Base-by-base conservation (phyloP, 179 eudicot genomes). In the Beta macrorhiza region DNA sequence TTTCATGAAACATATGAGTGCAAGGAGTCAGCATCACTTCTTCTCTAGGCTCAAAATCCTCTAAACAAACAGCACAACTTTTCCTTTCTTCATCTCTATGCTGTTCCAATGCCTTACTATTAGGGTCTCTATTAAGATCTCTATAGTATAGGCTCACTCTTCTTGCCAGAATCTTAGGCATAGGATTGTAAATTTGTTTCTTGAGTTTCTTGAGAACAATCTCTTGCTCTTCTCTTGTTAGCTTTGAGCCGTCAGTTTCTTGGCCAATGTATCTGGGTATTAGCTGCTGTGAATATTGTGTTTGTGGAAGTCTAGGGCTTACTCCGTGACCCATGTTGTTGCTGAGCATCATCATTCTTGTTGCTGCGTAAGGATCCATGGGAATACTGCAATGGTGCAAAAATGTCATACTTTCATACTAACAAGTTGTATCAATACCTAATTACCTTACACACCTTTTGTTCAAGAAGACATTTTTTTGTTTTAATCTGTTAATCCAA, bases 1-100 rank as follows among this genome's bases (percentile, higher is more conserved):
- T 94, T 74, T 94, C 97, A 72, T 94, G 98, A 72, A 91, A 94
- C 93, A 94, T 91, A 77, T 94, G 98, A 49, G 74, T 81, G 82
- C 98, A 94, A 0, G 96, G 94, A 5, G 98, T 93, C 19, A 85
- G 58, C 85, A 86, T 86, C 42, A 93, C 90, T 51, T 81, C 77
- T 75, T 90, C 85, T 62, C 76, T 83, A 11, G 86, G 64, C 85
- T 88, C 85, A 45, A 94, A 91, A 79, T 94, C 97, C 16, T 94
- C 98, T 80, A 94, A 89, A 79, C 98, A 94, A 83, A 94, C 76
- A 3, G 91, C 89, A 77, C 98, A 94, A 45, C 86, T 91, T 78
- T 92, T 91, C 8, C 85, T 79, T 4, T 87, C 96, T 20, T 87
- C 91, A n/a, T 90, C 91, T 1, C 56, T 75, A 1, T 63, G 82